phyloP scores from a whole-genome alignment of 2,329 filamentous ascomycete species.

The Lasiodiplodia sp. region DNA sequence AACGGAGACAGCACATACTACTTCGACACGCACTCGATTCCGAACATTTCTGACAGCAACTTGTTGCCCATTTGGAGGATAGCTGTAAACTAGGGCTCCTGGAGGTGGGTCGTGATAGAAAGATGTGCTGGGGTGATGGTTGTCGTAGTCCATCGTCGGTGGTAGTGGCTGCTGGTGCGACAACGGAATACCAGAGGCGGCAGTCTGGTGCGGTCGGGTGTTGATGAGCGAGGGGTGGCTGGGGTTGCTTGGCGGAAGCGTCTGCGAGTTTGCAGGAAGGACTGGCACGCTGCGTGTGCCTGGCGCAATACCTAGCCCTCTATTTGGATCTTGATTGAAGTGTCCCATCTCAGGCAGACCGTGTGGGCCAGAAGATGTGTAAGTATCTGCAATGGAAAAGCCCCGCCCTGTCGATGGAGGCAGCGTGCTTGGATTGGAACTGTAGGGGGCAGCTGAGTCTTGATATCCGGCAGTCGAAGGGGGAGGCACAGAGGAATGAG shows the following conservation, averaged over 20 bases:
- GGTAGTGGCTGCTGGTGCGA: constrained; percentile 33
- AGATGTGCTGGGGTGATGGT: constrained; percentile 42
- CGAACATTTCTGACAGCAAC: too few relatives aligned
- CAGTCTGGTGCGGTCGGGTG: constrained; percentile 4
- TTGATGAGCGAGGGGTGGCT: constrained; percentile 35
- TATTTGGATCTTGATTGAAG: constrained; percentile 28
- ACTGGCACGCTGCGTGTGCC: constrained; percentile 38
- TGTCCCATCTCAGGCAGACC: constrained; percentile 13
- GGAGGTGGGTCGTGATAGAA: constrained; percentile 41
- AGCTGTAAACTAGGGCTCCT: too few relatives aligned
- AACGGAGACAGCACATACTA: not conserved
- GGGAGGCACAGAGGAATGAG: constrained; percentile 16
- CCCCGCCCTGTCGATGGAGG: constrained; percentile 8
- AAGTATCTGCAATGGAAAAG: not conserved
- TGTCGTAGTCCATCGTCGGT: constrained; percentile 45
- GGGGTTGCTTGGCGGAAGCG: constrained; percentile 40
- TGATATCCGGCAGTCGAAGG: constrained; percentile 9
- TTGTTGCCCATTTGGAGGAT: constrained; percentile 35
- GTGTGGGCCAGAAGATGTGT: constrained; percentile 1
- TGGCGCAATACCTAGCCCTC: constrained; percentile 40
- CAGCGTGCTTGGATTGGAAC: constrained; percentile 12
- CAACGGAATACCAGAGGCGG: constrained; percentile 5
- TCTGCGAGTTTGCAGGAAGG: constrained; percentile 43
- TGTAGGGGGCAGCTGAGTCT: constrained; percentile 8
- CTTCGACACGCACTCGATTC: too few relatives aligned